Evolutionary conservation across 108 stramenopile genomes (phyloP), one percentile per base, ranked within the genome.

Genomic region (Craspedostauros australis): DNA sequence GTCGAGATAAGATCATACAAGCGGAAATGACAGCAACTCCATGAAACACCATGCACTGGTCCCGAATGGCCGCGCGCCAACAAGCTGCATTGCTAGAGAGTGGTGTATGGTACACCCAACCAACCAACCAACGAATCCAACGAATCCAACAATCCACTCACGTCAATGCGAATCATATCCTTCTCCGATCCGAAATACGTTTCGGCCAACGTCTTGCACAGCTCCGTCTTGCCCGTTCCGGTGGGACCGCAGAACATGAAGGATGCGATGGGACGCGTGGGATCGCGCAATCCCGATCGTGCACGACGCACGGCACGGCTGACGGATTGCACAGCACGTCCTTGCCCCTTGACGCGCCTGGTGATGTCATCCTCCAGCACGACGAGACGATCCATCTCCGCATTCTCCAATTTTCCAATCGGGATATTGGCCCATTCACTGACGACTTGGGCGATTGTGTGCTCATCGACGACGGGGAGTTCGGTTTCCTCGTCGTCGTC

Each of bases 231-330:
- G 9, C 54, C 51, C 16, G 72, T 77, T 57, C 78, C 96, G 1
- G 96, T 95, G 21, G 91, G 87, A 2, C 96, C 96, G 45, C 87
- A 83, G 66, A 97, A 97, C 66, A 95, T 58, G 48, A 94, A 92
- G 21, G 75, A 77, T 22, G 88, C 92, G 50, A 93, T 78, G 24
- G 95, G 95, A 20, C 88, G 71, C 15, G 48, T 59, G 2, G 72
- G 57, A 68, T 87, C 84, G 14, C 88, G 77, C 12, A 96, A 67
- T 25, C 95, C 95, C 31, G 84, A 76, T 6, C 91, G 73, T 9
- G 89, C 82, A 16, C 89, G 73, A 29, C 90, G 71, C 21, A 95
- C 72, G 1, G 91, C 91, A 22, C 91, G 66, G 22, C 88, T 71
- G 18, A 95, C 87, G 25, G 90, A 73, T 34, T 71, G 73, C 8